Evolutionary conservation across 441 rosid species (phyloP).

Genomic region (Pelargonium citronellum): DNA sequence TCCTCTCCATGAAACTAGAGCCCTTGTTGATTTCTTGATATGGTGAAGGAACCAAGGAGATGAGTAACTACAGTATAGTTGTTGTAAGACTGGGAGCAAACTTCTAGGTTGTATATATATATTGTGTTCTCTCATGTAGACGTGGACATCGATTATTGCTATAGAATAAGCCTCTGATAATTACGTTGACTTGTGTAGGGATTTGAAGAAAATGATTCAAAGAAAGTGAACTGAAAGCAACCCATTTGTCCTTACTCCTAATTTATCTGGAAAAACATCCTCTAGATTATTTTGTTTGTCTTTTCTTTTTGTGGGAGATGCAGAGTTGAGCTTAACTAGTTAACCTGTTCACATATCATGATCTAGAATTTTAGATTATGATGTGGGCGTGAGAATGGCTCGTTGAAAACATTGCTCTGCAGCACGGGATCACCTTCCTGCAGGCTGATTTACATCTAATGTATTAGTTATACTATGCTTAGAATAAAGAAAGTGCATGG

Average conservation of each 20-base stretch:
- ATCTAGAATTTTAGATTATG: background rate
- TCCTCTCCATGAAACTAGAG: slow-evolving; percentile 26
- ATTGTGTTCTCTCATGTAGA: slow-evolving; percentile 12
- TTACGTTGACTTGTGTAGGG: no score
- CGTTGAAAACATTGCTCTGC: no score
- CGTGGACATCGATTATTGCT: slow-evolving; percentile 1
- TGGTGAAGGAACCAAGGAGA: slow-evolving; percentile 15
- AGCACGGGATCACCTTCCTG: no score
- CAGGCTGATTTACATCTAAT: no score
- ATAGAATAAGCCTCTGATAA: background rate
- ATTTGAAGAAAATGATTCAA: slow-evolving; percentile 10
- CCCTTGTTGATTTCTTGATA: slow-evolving; percentile 12
- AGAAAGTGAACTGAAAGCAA: slow-evolving; percentile 22
- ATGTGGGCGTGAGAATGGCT: background rate
- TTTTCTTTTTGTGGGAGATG: background rate
- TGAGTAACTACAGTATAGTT: background rate
- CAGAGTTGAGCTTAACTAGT: background rate
- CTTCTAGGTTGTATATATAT: slow-evolving; percentile 22
- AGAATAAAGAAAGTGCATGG: no score
- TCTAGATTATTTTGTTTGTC: background rate
- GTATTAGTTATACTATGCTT: no score
- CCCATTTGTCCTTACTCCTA: slow-evolving; percentile 9
- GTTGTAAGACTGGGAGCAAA: slow-evolving; percentile 16
- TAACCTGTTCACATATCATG: background rate
- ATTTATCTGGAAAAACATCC: background rate